Evolutionary conservation across 2,329 filamentous ascomycete genomes (phyloP).

Genomic region (Cadophora luteo-olivacea): DNA sequence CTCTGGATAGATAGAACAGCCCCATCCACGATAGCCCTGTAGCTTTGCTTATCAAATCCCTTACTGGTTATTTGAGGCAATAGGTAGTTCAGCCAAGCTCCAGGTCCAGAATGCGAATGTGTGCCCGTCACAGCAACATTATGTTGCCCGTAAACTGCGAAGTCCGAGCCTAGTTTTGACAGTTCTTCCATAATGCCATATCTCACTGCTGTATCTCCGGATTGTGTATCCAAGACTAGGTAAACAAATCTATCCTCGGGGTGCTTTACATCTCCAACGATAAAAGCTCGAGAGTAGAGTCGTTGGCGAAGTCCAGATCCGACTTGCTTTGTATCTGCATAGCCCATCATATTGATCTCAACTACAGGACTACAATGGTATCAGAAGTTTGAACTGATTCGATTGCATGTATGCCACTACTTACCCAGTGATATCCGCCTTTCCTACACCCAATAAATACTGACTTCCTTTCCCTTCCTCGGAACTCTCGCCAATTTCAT

Average conservation of each 20-base stretch:
- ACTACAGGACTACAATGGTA: constrained; percentile 70
- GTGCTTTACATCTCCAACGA: constrained; percentile 72
- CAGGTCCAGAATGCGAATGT: constrained; percentile 90
- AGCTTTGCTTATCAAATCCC: constrained; percentile 87
- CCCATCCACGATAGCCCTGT: constrained; percentile 87
- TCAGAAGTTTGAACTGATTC: constrained; percentile 26
- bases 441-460: constrained; percentile 72
- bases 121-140: constrained; percentile 93
- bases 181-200: constrained; percentile 86
- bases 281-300: constrained; percentile 88
- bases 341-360: constrained; percentile 90
- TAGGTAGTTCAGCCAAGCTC: constrained; percentile 93
- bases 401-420: constrained; percentile 8
- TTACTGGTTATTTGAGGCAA: constrained; percentile 88
- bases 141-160: constrained; percentile 75
- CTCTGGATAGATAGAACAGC: constrained; percentile 80
- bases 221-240: constrained; percentile 84
- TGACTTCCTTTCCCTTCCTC: constrained; percentile 37
- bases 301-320: constrained; percentile 87
- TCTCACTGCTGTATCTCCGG: constrained; percentile 86
- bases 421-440: constrained; percentile 75
- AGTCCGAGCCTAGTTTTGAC: constrained; percentile 71
- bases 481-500: constrained; percentile 6
- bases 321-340: constrained; percentile 83
- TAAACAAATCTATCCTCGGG: constrained; percentile 82